Conservation (phyloP, 164 flowering plant species). For the Liquidambar formosana region DNA sequence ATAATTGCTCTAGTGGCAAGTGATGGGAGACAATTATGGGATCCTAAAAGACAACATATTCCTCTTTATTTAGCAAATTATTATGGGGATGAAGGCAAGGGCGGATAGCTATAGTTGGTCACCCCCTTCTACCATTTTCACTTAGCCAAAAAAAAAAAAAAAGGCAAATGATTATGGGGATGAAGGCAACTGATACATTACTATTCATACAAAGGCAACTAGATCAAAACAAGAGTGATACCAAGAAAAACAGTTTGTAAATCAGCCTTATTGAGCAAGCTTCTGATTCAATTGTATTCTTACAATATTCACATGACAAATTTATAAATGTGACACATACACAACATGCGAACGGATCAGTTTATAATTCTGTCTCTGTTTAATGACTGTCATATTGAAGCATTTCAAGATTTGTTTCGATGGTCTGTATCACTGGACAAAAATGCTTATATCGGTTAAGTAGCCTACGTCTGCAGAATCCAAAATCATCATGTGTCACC, state of each 20-base stretch:
- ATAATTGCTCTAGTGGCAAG: no score
- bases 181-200: neutral
- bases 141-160: no score
- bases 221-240: no score
- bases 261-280: neutral
- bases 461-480: neutral
- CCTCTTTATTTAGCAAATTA: no score
- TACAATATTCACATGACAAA: conserved; percentile 18
- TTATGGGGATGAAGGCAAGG: no score
- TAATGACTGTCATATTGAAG: neutral
- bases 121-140: no score
- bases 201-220: neutral
- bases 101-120: no score
- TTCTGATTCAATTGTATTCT: conserved; percentile 7
- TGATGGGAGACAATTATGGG: no score
- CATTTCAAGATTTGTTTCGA: neutral
- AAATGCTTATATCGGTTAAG: neutral
- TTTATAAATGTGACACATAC: neutral
- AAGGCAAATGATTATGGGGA: neutral
- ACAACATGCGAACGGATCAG: neutral
- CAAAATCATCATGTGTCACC: neutral
- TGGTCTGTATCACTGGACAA: neutral
- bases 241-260: no score
- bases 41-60: no score
- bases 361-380: neutral